Evolutionary conservation across 345 rosid genomes (phyloP).

Genomic region (Syzygium oleosum): DNA sequence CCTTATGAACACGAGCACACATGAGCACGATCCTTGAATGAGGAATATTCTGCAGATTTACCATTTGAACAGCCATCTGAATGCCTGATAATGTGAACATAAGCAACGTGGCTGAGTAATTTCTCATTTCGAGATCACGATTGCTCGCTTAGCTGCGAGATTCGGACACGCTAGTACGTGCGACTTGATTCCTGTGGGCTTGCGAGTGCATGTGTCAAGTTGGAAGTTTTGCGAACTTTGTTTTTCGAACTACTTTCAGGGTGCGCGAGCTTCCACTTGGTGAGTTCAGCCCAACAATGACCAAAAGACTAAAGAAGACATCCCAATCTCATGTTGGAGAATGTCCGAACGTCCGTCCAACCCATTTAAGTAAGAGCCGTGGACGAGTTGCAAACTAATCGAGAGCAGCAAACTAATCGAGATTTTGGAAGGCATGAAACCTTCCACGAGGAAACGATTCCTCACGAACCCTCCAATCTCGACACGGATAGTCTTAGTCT

Average conservation of each 20-base stretch:
- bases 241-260: neutral
- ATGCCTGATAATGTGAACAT: neutral
- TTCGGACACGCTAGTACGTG: neutral
- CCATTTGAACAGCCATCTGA: neutral
- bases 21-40: neutral
- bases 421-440: neutral
- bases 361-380: neutral
- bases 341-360: neutral
- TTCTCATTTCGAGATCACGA: neutral
- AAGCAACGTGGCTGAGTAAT: neutral
- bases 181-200: neutral
- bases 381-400: neutral
- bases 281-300: neutral
- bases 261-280: neutral
- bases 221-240: neutral
- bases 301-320: neutral
- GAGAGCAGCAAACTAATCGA: too few species aligned
- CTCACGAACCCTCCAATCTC: neutral
- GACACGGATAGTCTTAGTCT: neutral
- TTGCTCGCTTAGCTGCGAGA: neutral
- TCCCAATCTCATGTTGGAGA: neutral
- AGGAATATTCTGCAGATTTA: neutral
- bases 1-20: neutral
- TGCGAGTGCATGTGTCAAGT: neutral
- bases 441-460: neutral